These are phyloP conservation scores for Penicillium sp. DNA, from an alignment of 2,329 filamentous ascomycete genomes.

Conservation along the genomic window DNA sequence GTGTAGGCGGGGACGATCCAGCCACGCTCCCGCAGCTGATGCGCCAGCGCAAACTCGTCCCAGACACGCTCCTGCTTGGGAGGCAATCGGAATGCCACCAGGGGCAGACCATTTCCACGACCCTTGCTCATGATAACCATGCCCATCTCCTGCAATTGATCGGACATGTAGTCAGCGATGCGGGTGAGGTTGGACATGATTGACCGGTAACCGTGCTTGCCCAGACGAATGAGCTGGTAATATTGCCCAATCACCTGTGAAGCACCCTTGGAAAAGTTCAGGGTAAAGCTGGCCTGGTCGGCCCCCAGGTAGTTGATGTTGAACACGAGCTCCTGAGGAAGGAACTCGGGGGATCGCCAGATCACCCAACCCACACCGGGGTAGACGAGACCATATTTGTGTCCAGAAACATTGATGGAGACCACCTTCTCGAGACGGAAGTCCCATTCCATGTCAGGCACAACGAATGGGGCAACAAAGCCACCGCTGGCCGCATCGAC, in stretches of 20 bases:
- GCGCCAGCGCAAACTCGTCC: conserved; percentile 73
- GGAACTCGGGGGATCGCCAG: conserved; percentile 75
- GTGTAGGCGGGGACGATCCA: conserved; percentile 97
- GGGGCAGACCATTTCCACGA: conserved; percentile 70
- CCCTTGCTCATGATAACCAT: conserved; percentile 86
- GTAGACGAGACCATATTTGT: conserved; percentile 78
- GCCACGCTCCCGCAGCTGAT: conserved; percentile 75
- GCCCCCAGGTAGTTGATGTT: conserved; percentile 99
- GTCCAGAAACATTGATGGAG: conserved; percentile 89
- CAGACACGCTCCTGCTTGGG: conserved; percentile 52
- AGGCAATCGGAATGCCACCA: conserved; percentile 80
- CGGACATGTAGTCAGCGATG: conserved; percentile 79
- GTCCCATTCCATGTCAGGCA: conserved; percentile 80
- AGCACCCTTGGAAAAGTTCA: conserved; percentile 95
- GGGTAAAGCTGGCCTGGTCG: conserved; percentile 89
- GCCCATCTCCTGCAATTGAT: conserved; percentile 64
- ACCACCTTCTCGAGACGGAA: conserved; percentile 84
- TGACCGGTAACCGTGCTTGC: conserved; percentile 81
- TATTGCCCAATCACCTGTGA: conserved; percentile 95
- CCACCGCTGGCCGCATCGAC: conserved; percentile 89
- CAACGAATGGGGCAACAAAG: conserved; percentile 87
- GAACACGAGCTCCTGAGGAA: conserved; percentile 90
- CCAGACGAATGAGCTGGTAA: conserved; percentile 92
- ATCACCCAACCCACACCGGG: conserved; percentile 92
- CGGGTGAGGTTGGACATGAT: conserved; percentile 94